Evolutionary conservation across 345 rosid species (phyloP).

Genomic region (Reutealis trisperma): DNA sequence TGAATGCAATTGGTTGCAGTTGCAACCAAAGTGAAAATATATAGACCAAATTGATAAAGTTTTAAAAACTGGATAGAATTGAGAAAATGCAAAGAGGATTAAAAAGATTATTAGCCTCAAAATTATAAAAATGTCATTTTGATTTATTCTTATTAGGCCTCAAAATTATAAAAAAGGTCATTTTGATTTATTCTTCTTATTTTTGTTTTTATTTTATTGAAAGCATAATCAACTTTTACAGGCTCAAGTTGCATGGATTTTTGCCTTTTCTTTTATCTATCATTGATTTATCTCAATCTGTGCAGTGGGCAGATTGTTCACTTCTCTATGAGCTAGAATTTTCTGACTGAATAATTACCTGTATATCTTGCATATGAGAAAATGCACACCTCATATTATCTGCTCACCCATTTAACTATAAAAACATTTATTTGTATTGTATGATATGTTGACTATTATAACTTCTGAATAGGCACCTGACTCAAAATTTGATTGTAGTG

Average conservation of each 20-base stretch:
- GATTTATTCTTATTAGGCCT: not conserved
- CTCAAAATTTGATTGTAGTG: not conserved
- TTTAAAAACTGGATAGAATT: too few relatives aligned
- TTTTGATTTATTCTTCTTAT: not conserved
- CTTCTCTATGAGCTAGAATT: not conserved
- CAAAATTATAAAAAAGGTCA: too few relatives aligned
- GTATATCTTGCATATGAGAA: not conserved
- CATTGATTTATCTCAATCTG: not conserved
- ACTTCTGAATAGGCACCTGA: not conserved
- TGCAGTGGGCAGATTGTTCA: not conserved
- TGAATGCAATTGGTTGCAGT: too few relatives aligned
- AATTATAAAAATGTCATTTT: too few relatives aligned
- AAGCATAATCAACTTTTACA: not conserved
- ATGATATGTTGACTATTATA: too few relatives aligned
- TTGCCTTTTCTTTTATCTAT: not conserved
- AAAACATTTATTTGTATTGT: not conserved
- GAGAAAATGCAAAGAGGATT: not conserved
- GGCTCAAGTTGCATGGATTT: not conserved
- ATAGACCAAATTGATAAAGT: too few relatives aligned
- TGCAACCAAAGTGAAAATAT: too few relatives aligned
- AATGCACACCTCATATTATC: not conserved
- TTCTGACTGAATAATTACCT: not conserved
- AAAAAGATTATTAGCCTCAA: not conserved
- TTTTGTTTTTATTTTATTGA: not conserved
- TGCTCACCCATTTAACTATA: slow-evolving; percentile 2